A percentile compares a stretch with the other conserved stretches of the same genome.
These are phyloP conservation scores for Licmophora abbreviata DNA, from an alignment of 108 stramenopile species.

Conservation along the genomic window DNA sequence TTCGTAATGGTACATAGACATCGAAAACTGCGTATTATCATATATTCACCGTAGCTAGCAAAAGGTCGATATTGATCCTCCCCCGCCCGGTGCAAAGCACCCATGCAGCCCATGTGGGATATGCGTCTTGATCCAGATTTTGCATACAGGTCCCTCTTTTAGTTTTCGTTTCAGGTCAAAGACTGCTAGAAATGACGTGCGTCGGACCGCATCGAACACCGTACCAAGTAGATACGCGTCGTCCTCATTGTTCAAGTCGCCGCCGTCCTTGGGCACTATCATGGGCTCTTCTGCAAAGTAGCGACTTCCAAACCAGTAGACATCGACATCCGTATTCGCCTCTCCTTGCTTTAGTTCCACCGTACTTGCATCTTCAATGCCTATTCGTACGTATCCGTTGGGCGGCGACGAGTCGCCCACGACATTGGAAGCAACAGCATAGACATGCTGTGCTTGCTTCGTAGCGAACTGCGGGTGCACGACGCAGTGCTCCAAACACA, in stretches of 20 bases:
- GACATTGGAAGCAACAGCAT: conserved; percentile 31
- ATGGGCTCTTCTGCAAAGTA: conserved; percentile 37
- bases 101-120: conserved; percentile 57
- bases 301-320: conserved; percentile 45
- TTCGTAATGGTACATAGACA: no score
- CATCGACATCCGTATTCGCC: conserved; percentile 32
- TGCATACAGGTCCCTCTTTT: conserved; percentile 40
- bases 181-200: conserved; percentile 25
- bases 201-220: conserved; percentile 35
- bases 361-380: conserved; percentile 17
- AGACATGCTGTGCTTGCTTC: conserved; percentile 27
- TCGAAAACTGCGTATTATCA: no score
- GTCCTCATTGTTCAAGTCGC: conserved; percentile 27
- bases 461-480: conserved; percentile 48
- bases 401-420: conserved; percentile 45
- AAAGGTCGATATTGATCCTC: conserved; percentile 16
- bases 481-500: conserved; percentile 36
- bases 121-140: conserved; percentile 30
- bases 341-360: conserved; percentile 15
- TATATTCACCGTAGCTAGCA: no score
- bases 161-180: conserved; percentile 45
- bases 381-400: conserved; percentile 25
- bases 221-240: conserved; percentile 44
- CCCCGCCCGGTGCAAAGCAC: conserved; percentile 30
- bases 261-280: conserved; percentile 39